These are phyloP conservation scores for Sparassis latifolia DNA, from an alignment of 1,284 basidiomycete species.

Conservation along the genomic window DNA sequence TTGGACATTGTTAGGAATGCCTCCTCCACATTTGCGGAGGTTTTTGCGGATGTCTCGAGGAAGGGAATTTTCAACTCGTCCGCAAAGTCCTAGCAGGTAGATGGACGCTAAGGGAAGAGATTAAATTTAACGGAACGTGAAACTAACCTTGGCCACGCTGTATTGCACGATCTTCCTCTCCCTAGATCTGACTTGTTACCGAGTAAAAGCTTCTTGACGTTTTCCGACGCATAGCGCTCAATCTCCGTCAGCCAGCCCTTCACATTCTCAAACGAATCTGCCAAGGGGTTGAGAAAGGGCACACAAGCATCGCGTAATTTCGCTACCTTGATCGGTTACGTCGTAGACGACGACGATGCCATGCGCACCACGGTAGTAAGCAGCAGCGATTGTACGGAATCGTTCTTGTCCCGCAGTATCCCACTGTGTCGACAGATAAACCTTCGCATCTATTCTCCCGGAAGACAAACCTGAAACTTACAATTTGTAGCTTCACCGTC, in stretches of 20 bases:
- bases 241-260: slow-evolving; percentile 99
- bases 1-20: slow-evolving; percentile 99
- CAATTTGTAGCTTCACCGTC: slow-evolving; percentile 99
- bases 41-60: slow-evolving; percentile 99
- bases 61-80: slow-evolving; percentile 92
- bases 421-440: slow-evolving; percentile 52
- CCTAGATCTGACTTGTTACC: slow-evolving; percentile 97
- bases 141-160: slow-evolving; percentile 80
- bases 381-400: slow-evolving; percentile 97
- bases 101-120: slow-evolving; percentile 1
- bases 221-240: slow-evolving; percentile 97
- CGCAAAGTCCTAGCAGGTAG: slow-evolving; percentile 74
- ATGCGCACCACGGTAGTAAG: slow-evolving; percentile 95
- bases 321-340: slow-evolving; percentile 89
- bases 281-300: not conserved
- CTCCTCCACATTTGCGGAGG: slow-evolving; percentile 96
- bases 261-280: slow-evolving; percentile 96
- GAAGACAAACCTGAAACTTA: slow-evolving; percentile 42
- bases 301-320: slow-evolving; percentile 13
- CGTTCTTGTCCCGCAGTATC: slow-evolving; percentile 93
- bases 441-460: not conserved
- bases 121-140: not conserved
- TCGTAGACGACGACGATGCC: slow-evolving; percentile 99
- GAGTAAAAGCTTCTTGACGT: slow-evolving; percentile 96
- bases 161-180: slow-evolving; percentile 99